phyloP scores from a whole-genome alignment of 768 basidiomycete species.

The Phylloporus sp. region DNA sequence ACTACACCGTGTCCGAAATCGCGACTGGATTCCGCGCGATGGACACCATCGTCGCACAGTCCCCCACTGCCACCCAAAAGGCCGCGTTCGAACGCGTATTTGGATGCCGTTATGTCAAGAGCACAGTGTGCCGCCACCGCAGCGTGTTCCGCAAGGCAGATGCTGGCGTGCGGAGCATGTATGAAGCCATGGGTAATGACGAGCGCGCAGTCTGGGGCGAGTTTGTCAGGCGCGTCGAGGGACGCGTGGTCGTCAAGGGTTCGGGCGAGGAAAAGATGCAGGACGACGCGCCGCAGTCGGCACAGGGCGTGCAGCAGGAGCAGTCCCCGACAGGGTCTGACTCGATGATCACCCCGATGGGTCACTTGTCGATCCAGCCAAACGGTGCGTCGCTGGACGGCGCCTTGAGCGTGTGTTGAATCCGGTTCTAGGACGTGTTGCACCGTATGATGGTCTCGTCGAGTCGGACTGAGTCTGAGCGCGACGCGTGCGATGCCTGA shows the following conservation, averaged over 20 bases:
- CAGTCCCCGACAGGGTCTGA: conserved; percentile 17
- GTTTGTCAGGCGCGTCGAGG: conserved; percentile 61
- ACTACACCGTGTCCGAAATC: conserved; percentile 67
- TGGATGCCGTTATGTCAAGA: conserved; percentile 68
- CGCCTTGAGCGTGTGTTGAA: background rate
- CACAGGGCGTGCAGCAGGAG: conserved; percentile 9
- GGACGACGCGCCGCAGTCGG: conserved; percentile 14
- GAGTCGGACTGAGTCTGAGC: conserved; percentile 2
- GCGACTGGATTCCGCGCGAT: conserved; percentile 55
- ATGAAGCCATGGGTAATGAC: conserved; percentile 48
- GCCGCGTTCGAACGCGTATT: conserved; percentile 68
- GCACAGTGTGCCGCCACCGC: conserved; percentile 69
- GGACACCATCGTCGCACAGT: conserved; percentile 34
- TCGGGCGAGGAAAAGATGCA: conserved; percentile 22
- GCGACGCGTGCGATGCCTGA: background rate
- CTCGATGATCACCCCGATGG: conserved; percentile 17
- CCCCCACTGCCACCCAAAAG: conserved; percentile 54
- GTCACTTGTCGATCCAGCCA: conserved; percentile 15
- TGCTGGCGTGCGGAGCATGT: conserved; percentile 43
- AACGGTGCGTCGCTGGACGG: conserved; percentile 12
- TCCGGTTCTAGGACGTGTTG: conserved; percentile 4
- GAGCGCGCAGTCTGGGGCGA: conserved; percentile 67
- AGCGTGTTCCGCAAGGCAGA: conserved; percentile 62
- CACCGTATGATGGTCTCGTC: conserved; percentile 5
- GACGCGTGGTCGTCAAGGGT: conserved; percentile 36